Conservation (phyloP, 2,329 filamentous ascomycete species). For the Calonectria fujianensis region DNA sequence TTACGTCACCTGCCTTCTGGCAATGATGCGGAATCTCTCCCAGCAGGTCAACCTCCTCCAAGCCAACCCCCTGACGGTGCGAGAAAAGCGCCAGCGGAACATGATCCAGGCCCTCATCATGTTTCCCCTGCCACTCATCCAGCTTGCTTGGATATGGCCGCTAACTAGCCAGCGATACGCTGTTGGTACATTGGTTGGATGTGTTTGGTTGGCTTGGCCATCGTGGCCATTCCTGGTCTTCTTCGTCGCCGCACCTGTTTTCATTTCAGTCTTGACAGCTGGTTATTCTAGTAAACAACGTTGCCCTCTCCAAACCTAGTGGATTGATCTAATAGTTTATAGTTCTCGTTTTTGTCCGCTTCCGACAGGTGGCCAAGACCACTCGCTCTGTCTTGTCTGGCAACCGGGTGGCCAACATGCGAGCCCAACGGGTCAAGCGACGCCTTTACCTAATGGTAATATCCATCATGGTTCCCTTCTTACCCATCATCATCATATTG, state of each 20-base stretch:
- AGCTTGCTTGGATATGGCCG: conserved; percentile 69
- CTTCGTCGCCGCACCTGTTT: conserved; percentile 66
- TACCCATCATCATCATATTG: conserved; percentile 68
- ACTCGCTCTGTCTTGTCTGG: conserved; percentile 63
- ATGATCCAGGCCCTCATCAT: conserved; percentile 72
- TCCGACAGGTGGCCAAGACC: conserved; percentile 65
- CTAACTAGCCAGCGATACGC: conserved; percentile 69
- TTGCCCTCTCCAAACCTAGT: neutral
- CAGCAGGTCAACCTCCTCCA: conserved; percentile 68
- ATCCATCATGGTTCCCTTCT: conserved; percentile 70
- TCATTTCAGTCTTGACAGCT: conserved; percentile 66
- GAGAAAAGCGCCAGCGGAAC: conserved; percentile 65
- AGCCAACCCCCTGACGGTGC: conserved; percentile 61
- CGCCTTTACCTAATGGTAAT: conserved; percentile 75
- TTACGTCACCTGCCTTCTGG: conserved; percentile 71
- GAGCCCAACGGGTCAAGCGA: conserved; percentile 69
- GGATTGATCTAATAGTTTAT: neutral
- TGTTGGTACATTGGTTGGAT: conserved; percentile 71
- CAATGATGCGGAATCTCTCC: conserved; percentile 73
- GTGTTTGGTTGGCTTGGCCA: conserved; percentile 64
- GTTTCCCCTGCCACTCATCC: conserved; percentile 71
- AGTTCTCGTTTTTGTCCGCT: conserved; percentile 70
- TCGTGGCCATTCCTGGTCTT: conserved; percentile 71
- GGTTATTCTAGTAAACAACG: conserved; percentile 68
- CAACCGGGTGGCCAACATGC: conserved; percentile 63